Percentiles rank a stretch among this genome's conserved stretches.
Evolutionary conservation across 768 basidiomycete genomes (phyloP).

Genomic region (Boletus reticulatus): DNA sequence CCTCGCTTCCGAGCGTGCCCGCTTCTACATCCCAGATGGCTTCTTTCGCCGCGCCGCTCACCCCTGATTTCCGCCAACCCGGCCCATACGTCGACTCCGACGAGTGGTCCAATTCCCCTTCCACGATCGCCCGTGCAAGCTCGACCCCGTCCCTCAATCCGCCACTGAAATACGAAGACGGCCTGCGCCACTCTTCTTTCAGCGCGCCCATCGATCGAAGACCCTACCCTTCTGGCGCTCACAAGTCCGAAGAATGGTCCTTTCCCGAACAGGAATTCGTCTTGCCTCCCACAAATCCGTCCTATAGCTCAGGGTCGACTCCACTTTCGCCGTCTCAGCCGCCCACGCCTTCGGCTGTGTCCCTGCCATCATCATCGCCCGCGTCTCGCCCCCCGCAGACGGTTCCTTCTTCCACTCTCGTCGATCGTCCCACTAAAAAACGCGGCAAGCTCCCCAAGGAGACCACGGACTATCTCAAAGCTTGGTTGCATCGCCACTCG

Average conservation of each 20-base stretch:
- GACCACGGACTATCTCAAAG: slow-evolving; percentile 85
- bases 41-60: slow-evolving; percentile 46
- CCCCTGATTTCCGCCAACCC: slow-evolving; percentile 47
- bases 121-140: slow-evolving; percentile 63
- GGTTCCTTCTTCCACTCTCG: slow-evolving; percentile 54
- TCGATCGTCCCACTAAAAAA: slow-evolving; percentile 77
- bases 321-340: slow-evolving; percentile 45
- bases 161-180: slow-evolving; percentile 68
- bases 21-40: slow-evolving; percentile 51
- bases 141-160: slow-evolving; percentile 53
- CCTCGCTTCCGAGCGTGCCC: slow-evolving; percentile 52
- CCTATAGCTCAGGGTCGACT: slow-evolving; percentile 27
- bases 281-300: slow-evolving; percentile 30
- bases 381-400: slow-evolving; percentile 51
- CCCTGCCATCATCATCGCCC: slow-evolving; percentile 44
- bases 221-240: slow-evolving; percentile 40
- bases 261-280: slow-evolving; percentile 63
- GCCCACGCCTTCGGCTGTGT: slow-evolving; percentile 26
- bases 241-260: slow-evolving; percentile 70
- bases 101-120: slow-evolving; percentile 53
- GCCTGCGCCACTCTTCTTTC: slow-evolving; percentile 66
- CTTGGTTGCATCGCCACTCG: slow-evolving; percentile 84
- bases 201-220: slow-evolving; percentile 51
- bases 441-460: slow-evolving; percentile 89
- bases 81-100: slow-evolving; percentile 45